These are phyloP conservation scores for Colletotrichum tropicale DNA, from an alignment of 2,329 filamentous ascomycete species.

Conservation along the genomic window DNA sequence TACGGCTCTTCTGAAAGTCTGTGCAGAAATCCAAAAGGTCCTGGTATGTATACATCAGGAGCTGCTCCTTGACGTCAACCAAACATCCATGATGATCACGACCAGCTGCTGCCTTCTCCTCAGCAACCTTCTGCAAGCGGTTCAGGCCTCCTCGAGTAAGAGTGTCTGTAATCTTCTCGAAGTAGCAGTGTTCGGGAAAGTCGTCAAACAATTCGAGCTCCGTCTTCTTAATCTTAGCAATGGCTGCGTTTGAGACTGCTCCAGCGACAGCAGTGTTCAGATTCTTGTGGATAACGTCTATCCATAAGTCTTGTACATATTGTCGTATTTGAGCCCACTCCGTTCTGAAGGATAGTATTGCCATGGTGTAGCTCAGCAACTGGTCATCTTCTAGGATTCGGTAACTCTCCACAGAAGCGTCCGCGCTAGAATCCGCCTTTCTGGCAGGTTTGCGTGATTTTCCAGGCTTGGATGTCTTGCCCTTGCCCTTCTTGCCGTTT, in stretches of 20 bases:
- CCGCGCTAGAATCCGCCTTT: neutral
- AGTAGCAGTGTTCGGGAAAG: neutral
- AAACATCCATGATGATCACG: neutral
- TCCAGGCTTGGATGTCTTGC: neutral
- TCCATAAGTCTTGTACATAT: neutral
- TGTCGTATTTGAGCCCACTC: neutral
- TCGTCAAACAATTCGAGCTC: neutral
- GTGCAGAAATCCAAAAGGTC: conserved; percentile 47
- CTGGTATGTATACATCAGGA: conserved; percentile 45
- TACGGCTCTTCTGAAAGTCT: conserved; percentile 49
- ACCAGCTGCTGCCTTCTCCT: neutral
- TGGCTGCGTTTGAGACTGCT: neutral
- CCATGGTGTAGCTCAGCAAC: neutral
- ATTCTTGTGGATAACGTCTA: neutral
- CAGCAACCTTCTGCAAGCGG: neutral
- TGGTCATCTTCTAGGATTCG: neutral
- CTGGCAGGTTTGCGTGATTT: neutral
- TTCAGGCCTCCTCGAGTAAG: neutral
- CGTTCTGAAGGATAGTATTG: neutral
- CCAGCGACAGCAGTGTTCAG: neutral
- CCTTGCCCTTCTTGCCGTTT: neutral
- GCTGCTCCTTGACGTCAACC: conserved; percentile 47
- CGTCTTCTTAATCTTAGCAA: neutral
- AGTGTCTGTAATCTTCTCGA: neutral
- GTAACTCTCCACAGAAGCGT: neutral